Conservation (phyloP, 2,329 filamentous ascomycete species). For the Colletotrichum sp. region DNA sequence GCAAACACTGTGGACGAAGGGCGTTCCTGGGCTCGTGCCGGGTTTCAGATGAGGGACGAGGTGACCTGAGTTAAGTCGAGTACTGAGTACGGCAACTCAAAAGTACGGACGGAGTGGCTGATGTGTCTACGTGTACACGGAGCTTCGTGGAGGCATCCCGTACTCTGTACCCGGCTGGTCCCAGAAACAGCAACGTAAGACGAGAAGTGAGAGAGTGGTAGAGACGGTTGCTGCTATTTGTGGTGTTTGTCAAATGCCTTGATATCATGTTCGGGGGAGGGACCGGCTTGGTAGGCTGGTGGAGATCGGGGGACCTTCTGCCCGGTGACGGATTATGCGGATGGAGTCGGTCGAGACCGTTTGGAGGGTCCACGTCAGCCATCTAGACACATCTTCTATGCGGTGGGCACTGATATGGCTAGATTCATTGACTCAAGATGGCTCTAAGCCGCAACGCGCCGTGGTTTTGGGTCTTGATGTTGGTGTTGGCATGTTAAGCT, state of each 20-base stretch:
- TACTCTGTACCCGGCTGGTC: neutral
- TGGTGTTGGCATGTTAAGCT: neutral
- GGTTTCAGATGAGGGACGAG: conserved; percentile 17
- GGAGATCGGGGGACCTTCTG: neutral
- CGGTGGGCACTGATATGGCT: neutral
- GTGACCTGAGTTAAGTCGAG: neutral
- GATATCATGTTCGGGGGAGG: neutral
- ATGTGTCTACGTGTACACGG: neutral
- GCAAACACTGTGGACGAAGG: neutral
- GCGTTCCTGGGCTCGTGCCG: neutral
- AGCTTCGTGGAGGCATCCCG: neutral
- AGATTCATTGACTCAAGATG: neutral
- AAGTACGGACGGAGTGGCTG: conserved; percentile 11
- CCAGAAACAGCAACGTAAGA: neutral
- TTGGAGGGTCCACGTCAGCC: neutral
- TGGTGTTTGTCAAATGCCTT: neutral
- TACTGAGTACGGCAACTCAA: conserved; percentile 2
- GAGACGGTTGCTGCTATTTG: conserved; percentile 1
- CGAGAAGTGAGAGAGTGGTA: neutral
- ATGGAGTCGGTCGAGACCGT: conserved; percentile 10
- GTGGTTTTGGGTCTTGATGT: neutral
- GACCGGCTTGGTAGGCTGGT: neutral
- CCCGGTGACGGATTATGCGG: conserved; percentile 1
- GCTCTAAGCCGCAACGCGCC: neutral
- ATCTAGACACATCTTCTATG: neutral